Base-by-base conservation (phyloP, 805 yeast genomes). In the Hanseniaspora meyeri region DNA sequence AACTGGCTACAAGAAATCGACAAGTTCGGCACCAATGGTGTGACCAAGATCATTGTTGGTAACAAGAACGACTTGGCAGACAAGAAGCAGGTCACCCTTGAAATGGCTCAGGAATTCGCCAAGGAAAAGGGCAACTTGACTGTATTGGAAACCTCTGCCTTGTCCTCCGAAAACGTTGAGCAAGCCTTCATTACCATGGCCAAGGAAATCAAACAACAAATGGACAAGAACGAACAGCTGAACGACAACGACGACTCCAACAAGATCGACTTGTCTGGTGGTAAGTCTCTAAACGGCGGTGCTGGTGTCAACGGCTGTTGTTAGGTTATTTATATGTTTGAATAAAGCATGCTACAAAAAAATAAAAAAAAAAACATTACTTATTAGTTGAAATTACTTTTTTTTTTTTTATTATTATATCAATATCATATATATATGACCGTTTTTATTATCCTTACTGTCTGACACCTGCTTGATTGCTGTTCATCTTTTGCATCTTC, bases 141-240 rank as follows among this genome's bases (percentile, higher is more conserved):
- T 62, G 89, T 93, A 71, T 78, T 93, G 72, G 98, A 93, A 74
- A 93, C 98, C 11, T 85, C 95, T 40, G 98, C 98, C 31, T 80
- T 89, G 70, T 86, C 86, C 66, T 85, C 96, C 38, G 88, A 96
- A 58, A 93, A 93, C 68, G 98, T 93, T 64, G 98, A 93, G 72
- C 96, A 93, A 72, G 97, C 97, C 12, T 93, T 93, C 75, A 82
- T 87, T 77, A 89, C 96, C 62, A 93, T 93, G 98, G 95, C 97
- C 11, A 85, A 95, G 71, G 97, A 93, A 71, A 93, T 93, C 69
- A 93, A 93, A 77, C 93, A 95, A 62, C 89, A 89, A 68, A 88
- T 93, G 87, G 83, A 91, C 43, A 83, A 75, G 78, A 66, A 79
- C 74, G 63, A 59, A 43, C 37, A 60, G 64, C 34, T 65, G 55